Evolutionary conservation across 2,329 filamentous ascomycete species (phyloP).

Genomic region (Epichloe aotearoae): DNA sequence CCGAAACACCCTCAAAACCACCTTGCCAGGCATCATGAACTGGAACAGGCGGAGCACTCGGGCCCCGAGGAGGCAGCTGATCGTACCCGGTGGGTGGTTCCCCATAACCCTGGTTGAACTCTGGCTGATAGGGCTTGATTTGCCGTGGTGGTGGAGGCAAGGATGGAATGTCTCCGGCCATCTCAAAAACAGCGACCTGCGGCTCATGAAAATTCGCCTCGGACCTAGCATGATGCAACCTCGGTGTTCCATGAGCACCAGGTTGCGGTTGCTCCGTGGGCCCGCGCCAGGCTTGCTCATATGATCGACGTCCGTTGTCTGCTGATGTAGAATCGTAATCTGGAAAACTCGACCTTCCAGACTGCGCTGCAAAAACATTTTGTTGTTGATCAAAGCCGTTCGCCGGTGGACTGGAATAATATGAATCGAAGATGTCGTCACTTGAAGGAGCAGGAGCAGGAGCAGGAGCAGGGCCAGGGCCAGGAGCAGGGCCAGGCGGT

Average conservation of each 20-base stretch:
- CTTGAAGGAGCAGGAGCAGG: conserved; percentile 19
- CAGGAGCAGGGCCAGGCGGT: conserved; percentile 5
- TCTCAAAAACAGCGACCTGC: conserved; percentile 60
- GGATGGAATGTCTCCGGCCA: conserved; percentile 49
- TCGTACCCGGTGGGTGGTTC: conserved; percentile 13
- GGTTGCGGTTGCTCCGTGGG: conserved; percentile 30
- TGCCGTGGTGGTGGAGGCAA: conserved; percentile 36
- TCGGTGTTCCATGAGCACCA: conserved; percentile 36
- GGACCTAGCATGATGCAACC: conserved; percentile 48
- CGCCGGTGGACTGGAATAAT: conserved; percentile 30
- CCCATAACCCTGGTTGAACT: conserved; percentile 13
- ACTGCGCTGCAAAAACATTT: conserved; percentile 11
- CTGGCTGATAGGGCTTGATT: conserved; percentile 16
- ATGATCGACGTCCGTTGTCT: conserved; percentile 25
- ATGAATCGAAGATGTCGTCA: conserved; percentile 41
- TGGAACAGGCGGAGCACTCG: conserved; percentile 19
- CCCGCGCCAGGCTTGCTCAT: conserved; percentile 35
- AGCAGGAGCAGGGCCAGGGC: neutral
- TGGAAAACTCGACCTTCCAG: conserved; percentile 18
- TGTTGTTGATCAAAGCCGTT: conserved; percentile 14
- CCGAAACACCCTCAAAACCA: neutral
- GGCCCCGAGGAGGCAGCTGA: conserved; percentile 16
- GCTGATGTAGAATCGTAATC: conserved; percentile 29
- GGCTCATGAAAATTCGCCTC: conserved; percentile 52
- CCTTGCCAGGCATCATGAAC: neutral